phyloP scores from a whole-genome alignment of 306 rosid genomes.

The Citrullus colocynthis region DNA sequence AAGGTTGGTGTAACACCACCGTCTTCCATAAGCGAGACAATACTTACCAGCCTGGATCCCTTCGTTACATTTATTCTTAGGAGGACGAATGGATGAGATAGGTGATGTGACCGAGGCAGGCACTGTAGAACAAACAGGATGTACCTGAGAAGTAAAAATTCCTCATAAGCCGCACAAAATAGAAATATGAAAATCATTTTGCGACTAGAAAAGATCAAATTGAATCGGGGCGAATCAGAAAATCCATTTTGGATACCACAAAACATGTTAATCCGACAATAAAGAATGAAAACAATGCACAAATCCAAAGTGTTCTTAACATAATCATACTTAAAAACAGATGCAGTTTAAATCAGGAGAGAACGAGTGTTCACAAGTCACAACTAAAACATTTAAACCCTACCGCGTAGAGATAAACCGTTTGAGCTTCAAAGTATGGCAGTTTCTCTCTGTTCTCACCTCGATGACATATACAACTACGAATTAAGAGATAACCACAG shows the following conservation, averaged over 20 bases:
- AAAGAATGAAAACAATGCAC: not conserved
- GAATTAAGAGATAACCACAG: not conserved
- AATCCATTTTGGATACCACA: not conserved
- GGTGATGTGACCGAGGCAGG: constrained; percentile 15
- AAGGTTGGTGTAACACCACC: not conserved
- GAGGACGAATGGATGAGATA: constrained; percentile 21
- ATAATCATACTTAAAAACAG: not conserved
- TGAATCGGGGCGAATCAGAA: not conserved
- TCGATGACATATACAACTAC: not conserved
- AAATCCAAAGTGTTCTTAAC: not conserved
- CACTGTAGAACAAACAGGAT: constrained; percentile 18
- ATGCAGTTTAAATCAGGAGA: not conserved
- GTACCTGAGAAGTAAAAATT: constrained; percentile 28
- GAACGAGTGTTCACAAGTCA: not conserved
- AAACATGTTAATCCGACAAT: not conserved
- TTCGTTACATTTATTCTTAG: constrained; percentile 18
- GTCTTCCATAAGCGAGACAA: not conserved
- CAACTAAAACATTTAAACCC: not conserved
- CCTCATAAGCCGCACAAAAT: constrained; percentile 1
- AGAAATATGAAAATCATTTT: not conserved
- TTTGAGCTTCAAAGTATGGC: not conserved
- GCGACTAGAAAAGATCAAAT: not conserved
- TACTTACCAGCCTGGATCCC: constrained; percentile 52
- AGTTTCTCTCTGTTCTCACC: not conserved
- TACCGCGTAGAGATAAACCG: not conserved